phyloP scores from a whole-genome alignment of 2,329 filamentous ascomycete genomes.

The Xylaria hypoxylon region DNA sequence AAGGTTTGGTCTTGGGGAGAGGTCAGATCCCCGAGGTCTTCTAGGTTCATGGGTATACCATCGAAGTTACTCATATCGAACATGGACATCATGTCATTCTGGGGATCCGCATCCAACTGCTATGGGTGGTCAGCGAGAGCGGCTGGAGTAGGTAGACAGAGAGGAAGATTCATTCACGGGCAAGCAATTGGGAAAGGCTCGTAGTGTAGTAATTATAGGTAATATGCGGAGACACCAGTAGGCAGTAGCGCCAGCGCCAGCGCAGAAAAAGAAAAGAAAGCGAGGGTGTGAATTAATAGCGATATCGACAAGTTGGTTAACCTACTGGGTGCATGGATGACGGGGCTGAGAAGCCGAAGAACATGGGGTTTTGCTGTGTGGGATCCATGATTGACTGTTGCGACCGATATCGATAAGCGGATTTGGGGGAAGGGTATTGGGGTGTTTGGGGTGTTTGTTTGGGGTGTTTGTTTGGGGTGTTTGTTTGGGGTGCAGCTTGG shows the following conservation, averaged over 20 bases:
- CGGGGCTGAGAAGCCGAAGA: constrained; percentile 53
- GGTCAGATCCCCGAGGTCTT: constrained; percentile 46
- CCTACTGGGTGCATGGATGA: constrained; percentile 48
- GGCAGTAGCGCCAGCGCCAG: neutral
- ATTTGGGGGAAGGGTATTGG: constrained; percentile 29
- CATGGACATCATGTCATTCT: constrained; percentile 49
- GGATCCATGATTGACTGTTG: constrained; percentile 45
- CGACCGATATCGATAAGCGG: constrained; percentile 32
- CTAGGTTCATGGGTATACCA: constrained; percentile 47
- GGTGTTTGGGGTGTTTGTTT: no score
- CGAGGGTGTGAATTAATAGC: neutral
- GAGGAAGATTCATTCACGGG: neutral
- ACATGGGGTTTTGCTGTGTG: constrained; percentile 51
- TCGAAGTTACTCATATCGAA: constrained; percentile 49
- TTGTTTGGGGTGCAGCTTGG: constrained; percentile 2
- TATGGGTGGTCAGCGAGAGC: constrained; percentile 25
- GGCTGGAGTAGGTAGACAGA: neutral
- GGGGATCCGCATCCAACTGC: constrained; percentile 46
- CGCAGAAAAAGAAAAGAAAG: neutral
- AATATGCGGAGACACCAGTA: neutral
- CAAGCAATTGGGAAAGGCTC: neutral
- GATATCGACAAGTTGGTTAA: constrained; percentile 23
- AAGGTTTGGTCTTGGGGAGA: constrained; percentile 42
- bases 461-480: no score
- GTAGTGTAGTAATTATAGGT: neutral